Evolutionary conservation across 495 filamentous ascomycete species (phyloP).

Genomic region (Neurospora sp.): DNA sequence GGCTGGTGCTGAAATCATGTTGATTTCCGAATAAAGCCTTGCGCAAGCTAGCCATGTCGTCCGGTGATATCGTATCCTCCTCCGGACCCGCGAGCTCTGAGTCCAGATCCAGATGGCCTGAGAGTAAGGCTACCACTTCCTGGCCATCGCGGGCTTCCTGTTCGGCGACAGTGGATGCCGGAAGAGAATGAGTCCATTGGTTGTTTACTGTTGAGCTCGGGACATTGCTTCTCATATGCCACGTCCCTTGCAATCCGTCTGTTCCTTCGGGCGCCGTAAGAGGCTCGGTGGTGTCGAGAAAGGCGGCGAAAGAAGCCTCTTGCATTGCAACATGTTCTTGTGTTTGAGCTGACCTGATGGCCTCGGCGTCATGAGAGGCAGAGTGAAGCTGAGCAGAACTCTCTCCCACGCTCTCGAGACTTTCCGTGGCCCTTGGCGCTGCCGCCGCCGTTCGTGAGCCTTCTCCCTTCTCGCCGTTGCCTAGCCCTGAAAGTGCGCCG

Average conservation of each 20-base stretch:
- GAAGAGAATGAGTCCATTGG: background rate
- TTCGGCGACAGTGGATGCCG: constrained; percentile 16
- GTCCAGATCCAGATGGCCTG: constrained; percentile 12
- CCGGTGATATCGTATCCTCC: constrained; percentile 8
- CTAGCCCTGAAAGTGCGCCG: constrained; percentile 2
- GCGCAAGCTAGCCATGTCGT: constrained; percentile 20
- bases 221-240: constrained; percentile 1
- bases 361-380: constrained; percentile 44
- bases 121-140: constrained; percentile 34
- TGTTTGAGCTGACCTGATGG: constrained; percentile 15
- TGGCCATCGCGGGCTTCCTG: constrained; percentile 33
- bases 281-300: constrained; percentile 27
- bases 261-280: constrained; percentile 18
- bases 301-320: constrained; percentile 35
- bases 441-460: constrained; percentile 13
- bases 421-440: constrained; percentile 5
- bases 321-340: constrained; percentile 25
- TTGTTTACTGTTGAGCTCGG: background rate
- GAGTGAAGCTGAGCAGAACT: constrained; percentile 29
- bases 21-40: constrained; percentile 24
- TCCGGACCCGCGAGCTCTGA: constrained; percentile 8
- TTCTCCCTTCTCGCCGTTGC: constrained; percentile 14
- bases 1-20: background rate
- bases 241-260: constrained; percentile 7
- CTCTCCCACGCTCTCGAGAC: constrained; percentile 9